Conservation (phyloP, 2,329 filamentous ascomycete genomes). For the Xylariales sp. region DNA sequence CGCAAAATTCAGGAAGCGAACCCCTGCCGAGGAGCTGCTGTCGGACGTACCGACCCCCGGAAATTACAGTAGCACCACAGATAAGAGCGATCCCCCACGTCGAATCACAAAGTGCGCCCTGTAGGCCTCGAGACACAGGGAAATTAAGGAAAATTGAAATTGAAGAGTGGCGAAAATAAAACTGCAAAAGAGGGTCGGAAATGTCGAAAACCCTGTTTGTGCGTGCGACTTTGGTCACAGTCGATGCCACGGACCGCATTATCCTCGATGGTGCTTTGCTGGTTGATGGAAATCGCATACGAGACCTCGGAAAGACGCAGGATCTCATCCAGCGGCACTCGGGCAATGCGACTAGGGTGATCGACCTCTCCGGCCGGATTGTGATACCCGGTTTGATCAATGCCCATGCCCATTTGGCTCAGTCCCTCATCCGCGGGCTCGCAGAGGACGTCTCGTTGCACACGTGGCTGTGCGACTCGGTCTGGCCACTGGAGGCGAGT, state of each 20-base stretch:
- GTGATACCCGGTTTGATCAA: constrained; percentile 45
- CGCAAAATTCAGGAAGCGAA: too few relatives aligned
- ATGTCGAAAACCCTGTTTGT: too few relatives aligned
- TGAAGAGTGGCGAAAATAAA: too few relatives aligned
- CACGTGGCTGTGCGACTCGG: constrained; percentile 45
- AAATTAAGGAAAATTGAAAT: too few relatives aligned
- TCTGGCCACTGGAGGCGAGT: constrained; percentile 33
- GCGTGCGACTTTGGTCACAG: too few relatives aligned
- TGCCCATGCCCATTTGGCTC: constrained; percentile 45
- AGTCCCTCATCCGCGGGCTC: constrained; percentile 41
- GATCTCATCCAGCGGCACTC: constrained; percentile 20
- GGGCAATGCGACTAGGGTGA: constrained; percentile 7
- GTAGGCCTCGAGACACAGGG: too few relatives aligned
- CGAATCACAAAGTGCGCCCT: too few relatives aligned
- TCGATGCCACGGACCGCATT: constrained; percentile 39
- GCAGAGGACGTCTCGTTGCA: constrained; percentile 46
- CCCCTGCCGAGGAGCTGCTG: too few relatives aligned
- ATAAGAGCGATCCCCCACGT: too few relatives aligned
- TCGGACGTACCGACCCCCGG: too few relatives aligned
- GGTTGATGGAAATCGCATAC: constrained; percentile 32
- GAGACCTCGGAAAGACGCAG: constrained; percentile 30
- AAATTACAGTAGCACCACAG: too few relatives aligned
- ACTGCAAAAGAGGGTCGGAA: too few relatives aligned
- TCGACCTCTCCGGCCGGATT: constrained; percentile 35
- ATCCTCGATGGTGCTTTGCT: constrained; percentile 42